A percentile compares a stretch with the other conserved stretches of the same genome.
These are phyloP conservation scores for Podaxis rugospora DNA, from an alignment of 768 basidiomycete species.

Conservation along the genomic window DNA sequence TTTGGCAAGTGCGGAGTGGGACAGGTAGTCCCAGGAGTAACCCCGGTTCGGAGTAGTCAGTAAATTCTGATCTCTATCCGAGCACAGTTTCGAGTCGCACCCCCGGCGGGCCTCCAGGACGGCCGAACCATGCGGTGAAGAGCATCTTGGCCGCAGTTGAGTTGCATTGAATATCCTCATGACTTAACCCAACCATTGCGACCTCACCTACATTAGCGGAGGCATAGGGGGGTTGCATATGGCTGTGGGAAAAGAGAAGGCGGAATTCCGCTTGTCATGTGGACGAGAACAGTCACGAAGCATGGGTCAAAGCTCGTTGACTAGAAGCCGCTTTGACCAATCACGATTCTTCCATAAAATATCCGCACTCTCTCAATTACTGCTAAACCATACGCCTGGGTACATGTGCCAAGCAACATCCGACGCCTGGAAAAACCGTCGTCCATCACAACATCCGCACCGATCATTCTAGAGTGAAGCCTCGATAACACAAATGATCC, in stretches of 20 bases:
- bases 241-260: neutral
- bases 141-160: neutral
- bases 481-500: neutral
- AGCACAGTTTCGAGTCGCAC: neutral
- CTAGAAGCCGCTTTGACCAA: neutral
- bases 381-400: neutral
- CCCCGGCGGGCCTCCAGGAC: neutral
- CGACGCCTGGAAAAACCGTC: neutral
- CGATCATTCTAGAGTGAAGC: neutral
- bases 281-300: neutral
- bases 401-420: neutral
- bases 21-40: slow-evolving; percentile 3
- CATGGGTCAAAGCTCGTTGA: neutral
- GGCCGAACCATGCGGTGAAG: neutral
- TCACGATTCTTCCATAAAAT: neutral
- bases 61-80: neutral
- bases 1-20: slow-evolving; percentile 8
- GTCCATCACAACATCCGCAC: neutral
- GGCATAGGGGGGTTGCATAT: neutral
- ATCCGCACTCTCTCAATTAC: neutral
- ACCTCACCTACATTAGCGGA: neutral
- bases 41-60: slow-evolving; percentile 3
- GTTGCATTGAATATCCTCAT: neutral
- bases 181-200: neutral
- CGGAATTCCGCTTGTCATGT: neutral